Percentiles rank a stretch among this genome's conserved stretches.
Evolutionary conservation across 495 filamentous ascomycete genomes (phyloP).

Genomic region (Pseudomonodictys pantanalensis): DNA sequence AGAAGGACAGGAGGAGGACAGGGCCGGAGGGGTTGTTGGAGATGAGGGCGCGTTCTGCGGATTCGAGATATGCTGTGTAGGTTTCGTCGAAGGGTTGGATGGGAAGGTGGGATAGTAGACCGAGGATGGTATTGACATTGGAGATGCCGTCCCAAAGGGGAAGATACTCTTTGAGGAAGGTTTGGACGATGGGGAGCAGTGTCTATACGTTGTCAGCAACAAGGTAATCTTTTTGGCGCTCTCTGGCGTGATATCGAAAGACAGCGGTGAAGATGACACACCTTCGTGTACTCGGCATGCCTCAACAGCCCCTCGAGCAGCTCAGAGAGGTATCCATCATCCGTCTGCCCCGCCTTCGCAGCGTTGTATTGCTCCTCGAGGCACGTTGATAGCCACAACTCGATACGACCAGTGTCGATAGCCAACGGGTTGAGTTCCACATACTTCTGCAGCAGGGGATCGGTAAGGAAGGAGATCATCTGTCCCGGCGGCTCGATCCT

Average conservation of each 20-base stretch:
- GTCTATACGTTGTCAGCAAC: slow-evolving; percentile 49
- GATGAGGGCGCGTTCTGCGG: slow-evolving; percentile 59
- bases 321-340: slow-evolving; percentile 13
- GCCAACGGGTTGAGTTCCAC: slow-evolving; percentile 62
- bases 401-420: slow-evolving; percentile 20
- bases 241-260: too few species aligned
- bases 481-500: slow-evolving; percentile 79
- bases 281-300: slow-evolving; percentile 52
- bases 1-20: slow-evolving; percentile 64
- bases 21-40: slow-evolving; percentile 42
- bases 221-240: too few species aligned
- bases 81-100: slow-evolving; percentile 59
- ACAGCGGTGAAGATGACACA: slow-evolving; percentile 50
- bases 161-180: slow-evolving; percentile 63
- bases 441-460: slow-evolving; percentile 76
- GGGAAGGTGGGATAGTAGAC: slow-evolving; percentile 62
- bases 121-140: slow-evolving; percentile 59
- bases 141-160: slow-evolving; percentile 65
- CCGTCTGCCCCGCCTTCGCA: slow-evolving; percentile 1
- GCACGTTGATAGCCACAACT: slow-evolving; percentile 34
- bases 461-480: slow-evolving; percentile 69
- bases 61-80: slow-evolving; percentile 49
- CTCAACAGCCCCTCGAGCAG: slow-evolving; percentile 36
- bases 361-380: slow-evolving; percentile 35
- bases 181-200: slow-evolving; percentile 55